Conservation (phyloP, 2,329 filamentous ascomycete species). For the Ascochyta fabae region DNA sequence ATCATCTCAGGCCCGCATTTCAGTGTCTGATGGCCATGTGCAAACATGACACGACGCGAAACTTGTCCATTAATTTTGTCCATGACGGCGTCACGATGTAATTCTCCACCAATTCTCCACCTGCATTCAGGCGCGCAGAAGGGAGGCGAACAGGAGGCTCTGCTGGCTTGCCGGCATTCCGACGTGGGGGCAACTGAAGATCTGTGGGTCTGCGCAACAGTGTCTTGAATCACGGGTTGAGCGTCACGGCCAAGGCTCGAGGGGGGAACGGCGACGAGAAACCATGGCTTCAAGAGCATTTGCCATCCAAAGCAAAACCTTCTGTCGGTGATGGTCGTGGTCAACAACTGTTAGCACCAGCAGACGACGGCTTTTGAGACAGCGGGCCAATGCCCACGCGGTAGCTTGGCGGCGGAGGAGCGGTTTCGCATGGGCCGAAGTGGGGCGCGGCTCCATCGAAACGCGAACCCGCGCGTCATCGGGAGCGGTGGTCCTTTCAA, state of each 20-base stretch:
- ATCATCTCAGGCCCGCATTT: conserved; percentile 1
- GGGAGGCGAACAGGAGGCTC: conserved; percentile 16
- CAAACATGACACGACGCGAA: not conserved
- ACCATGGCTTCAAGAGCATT: not conserved
- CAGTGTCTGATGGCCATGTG: not conserved
- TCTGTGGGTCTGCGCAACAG: conserved; percentile 13
- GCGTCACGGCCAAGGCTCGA: conserved; percentile 1
- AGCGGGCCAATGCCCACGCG: conserved; percentile 2
- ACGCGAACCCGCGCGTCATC: conserved; percentile 17
- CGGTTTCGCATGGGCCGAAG: conserved; percentile 14
- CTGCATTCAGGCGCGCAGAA: not conserved
- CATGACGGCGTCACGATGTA: conserved; percentile 19
- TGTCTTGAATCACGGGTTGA: conserved; percentile 5
- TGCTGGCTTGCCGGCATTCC: conserved; percentile 13
- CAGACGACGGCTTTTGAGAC: not conserved
- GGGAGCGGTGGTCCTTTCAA: conserved; percentile 10
- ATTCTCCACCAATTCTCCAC: conserved; percentile 19
- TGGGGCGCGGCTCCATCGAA: conserved; percentile 11
- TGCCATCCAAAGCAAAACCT: not conserved
- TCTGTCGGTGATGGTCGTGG: not conserved
- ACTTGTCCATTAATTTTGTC: conserved; percentile 1
- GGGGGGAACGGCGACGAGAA: not conserved
- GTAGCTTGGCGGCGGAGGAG: conserved; percentile 14
- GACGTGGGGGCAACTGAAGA: conserved; percentile 15
- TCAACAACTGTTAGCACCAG: conserved; percentile 9